Base-by-base conservation (phyloP, 2,329 filamentous ascomycete genomes). In the Fusarium metavorans region DNA sequence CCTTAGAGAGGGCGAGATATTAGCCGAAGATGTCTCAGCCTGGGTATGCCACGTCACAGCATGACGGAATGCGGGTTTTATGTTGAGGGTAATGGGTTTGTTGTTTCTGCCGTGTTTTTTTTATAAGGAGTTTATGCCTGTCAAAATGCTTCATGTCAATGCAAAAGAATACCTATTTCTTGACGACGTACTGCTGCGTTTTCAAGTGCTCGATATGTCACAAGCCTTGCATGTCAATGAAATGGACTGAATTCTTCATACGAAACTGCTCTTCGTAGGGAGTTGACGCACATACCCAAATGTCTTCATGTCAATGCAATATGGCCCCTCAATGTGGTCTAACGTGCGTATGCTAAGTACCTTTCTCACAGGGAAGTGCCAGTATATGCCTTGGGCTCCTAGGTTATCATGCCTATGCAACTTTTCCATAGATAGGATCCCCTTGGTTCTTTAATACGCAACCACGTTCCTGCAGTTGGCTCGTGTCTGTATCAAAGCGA, bases 1-100 rank as follows among this genome's bases (percentile, higher is more conserved):
- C 10, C 10, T 59, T 8, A 13, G 52, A 58, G 56, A 30, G 35
- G 63, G 27, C 45, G 27, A 54, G 52, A 37, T 37, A 23, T 6
- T 50, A 60, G 45, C 35, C 39, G 30, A 34, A 62, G 41, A 45
- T 50, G 68, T 72, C 35, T 66, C 60, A 45, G 57, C 63, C 20
- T 50, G 45, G 57, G 34, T 35, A 69, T 70, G 72, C 34, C 45
- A 75, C 34, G 35, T 35, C 13, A 35, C 35, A 65, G 68, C 61
- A 66, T 61, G 25, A 60, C 52, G 68, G 58, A 66, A 59, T 71
- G 68, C 39, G 65, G 32, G 20, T 69, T 74, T 74, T 64, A 52
- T 54, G 58, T 45, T 23, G 54, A 64, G 25, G 61, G 57, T 45
- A 71, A 64, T 62, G 32, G 66, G 48, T n/a, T 73, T 64, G 60